Conservation (phyloP, 2,329 filamentous ascomycete species). For the Colletotrichum sp. region DNA sequence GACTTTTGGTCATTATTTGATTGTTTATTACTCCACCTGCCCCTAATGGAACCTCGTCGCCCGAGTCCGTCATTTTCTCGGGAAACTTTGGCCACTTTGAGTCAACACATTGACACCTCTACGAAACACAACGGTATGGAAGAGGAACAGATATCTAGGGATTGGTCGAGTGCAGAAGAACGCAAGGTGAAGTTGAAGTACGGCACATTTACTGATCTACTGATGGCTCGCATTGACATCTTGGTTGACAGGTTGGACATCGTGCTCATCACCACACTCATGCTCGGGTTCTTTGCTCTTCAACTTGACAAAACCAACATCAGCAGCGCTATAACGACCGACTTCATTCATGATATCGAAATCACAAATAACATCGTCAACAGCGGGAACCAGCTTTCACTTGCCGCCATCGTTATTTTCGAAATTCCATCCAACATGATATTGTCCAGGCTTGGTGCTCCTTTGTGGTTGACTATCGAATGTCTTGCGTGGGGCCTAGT, state of each 20-base stretch:
- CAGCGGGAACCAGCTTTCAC: not conserved
- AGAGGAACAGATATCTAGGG: not conserved
- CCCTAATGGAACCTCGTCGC: not conserved
- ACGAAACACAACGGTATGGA: not conserved
- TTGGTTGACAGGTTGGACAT: not conserved
- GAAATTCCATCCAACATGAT: slow-evolving; percentile 1
- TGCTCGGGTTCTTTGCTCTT: not conserved
- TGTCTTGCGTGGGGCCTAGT: not conserved
- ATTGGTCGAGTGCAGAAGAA: not conserved
- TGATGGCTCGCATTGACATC: not conserved
- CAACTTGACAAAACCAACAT: not conserved
- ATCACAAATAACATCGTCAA: not conserved
- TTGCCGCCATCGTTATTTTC: not conserved
- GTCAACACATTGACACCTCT: not conserved
- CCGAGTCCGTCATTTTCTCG: not conserved
- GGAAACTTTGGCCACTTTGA: not conserved
- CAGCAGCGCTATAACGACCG: not conserved
- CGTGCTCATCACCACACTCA: not conserved
- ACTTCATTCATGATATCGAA: not conserved
- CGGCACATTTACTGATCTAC: not conserved
- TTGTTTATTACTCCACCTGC: not conserved
- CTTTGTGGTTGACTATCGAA: not conserved
- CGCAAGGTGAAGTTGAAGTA: not conserved
- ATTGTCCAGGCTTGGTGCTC: not conserved
- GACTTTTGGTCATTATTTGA: not conserved